Base-by-base conservation (phyloP, 352 stramenopile species). In the Globisporangium megalacanthum region DNA sequence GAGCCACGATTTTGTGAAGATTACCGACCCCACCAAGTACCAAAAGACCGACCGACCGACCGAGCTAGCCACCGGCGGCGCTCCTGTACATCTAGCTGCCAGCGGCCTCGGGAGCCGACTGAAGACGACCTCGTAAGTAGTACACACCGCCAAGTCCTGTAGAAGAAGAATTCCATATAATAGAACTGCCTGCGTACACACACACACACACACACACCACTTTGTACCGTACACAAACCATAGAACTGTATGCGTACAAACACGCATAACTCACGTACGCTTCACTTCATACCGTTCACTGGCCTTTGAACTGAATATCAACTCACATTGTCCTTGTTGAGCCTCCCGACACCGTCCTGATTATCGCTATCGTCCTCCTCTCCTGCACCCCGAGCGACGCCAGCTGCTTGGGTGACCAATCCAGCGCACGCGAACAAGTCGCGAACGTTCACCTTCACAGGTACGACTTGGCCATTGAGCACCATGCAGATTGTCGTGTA, bases 401-500 rank as follows among this genome's bases (percentile, higher is more conserved):
- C 29, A 66, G 61, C 42, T 74, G 65, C 42, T 39, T 48, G 42
- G 6, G 10, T 48, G 17, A 48, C 2, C 17, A 22, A 20, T 6
- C 56, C 50, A 39, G 79, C 68, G 60, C 72, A 79, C 48, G 63
- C 64, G 35, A 90, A 54, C 8, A 92, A 60, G 56, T 92, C 80
- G 35, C 68, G 68, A 25, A 90, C 73, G 51, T 90, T 89, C 36
- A 92, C 69, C 60, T 86, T 71, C 22, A 92, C 73, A 0, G 83
- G 60, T 20, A 92, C 80, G 22, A 90, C 72, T 14, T 62, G 61
- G 22, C 80, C 80, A 49, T 92, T 92, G 22, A 92, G 49, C 4
- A 90, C 51, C 78, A 92, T 90, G 31, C 79, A 73, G 46, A 92
- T 71, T 20, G 64, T 76, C 59, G 75, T 78, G 60, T 90, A 92